Evolutionary conservation across 2,329 filamentous ascomycete species (phyloP), one percentile per base, ranked within the genome.

Genomic region (Aspergillus luchuensis): DNA sequence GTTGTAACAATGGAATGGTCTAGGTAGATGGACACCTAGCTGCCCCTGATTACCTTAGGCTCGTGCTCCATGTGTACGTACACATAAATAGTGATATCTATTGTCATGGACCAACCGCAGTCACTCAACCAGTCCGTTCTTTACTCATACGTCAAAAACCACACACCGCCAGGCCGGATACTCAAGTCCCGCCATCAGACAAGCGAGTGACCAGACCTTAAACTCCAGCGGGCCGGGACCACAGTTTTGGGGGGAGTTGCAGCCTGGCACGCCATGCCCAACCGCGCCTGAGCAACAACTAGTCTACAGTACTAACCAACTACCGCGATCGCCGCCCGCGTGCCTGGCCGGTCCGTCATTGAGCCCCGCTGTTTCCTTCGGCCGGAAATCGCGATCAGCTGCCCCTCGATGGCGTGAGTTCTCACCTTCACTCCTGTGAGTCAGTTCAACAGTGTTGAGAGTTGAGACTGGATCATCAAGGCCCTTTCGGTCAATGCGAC

Each of bases 341-440:
- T 55, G 52, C 53, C 53, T 56, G 53, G 53, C 53, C 53, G 53
- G 53, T 30, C 30, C 53, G n/a, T 56, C 53, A 25, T 33, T 45
- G 53, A 36, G 36, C 53, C 39, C 53, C 53, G 36, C 53, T 43
- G 21, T 25, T n/a, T 60, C 58, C 58, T 58, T 56, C 63, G 56
- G 63, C 63, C 58, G 63, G 61, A 19, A 59, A 36, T 65, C 48
- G 47, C 41, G 51, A 56, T 56, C 53, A 56, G 28, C 53, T 56
- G 53, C 53, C 53, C 53, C 53, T 47, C 53, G 61, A 63, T 65
- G 61, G 63, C 63, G 63, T 65, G 63, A 65, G 61, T 45, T 36
- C 28, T 51, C 36, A 50, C 25, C 21, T 56, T n/a, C 13, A 11
- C n/a, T 15, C 8, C 45, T 11, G 47, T 50, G 47, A 50, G 25